phyloP scores from a whole-genome alignment of 768 basidiomycete species.

The Phlebiopsis flavidoalba region DNA sequence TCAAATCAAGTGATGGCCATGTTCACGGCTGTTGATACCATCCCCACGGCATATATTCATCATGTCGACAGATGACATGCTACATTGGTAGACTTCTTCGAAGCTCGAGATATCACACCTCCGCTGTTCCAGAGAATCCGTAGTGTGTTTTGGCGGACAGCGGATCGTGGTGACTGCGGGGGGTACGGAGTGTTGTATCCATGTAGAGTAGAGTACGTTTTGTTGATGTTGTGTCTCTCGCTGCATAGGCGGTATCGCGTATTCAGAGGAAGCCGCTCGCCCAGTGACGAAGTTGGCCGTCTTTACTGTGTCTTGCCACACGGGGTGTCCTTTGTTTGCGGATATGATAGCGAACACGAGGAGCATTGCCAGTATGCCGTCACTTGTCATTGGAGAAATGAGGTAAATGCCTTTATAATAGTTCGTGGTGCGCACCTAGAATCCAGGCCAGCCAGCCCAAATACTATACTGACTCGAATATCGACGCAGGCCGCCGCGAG shows the following conservation, averaged over 20 bases:
- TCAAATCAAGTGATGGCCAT: too few relatives aligned
- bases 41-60: not conserved
- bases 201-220: not conserved
- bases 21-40: too few relatives aligned
- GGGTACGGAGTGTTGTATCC: not conserved
- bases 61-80: not conserved
- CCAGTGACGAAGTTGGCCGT: not conserved
- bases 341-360: constrained; percentile 3
- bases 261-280: not conserved
- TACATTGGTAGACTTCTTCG: not conserved
- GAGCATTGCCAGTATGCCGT: constrained; percentile 3
- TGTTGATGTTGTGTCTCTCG: not conserved
- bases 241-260: not conserved
- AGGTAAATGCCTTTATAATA: not conserved
- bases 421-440: not conserved
- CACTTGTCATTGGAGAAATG: not conserved
- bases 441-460: constrained; percentile 7
- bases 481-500: constrained; percentile 20
- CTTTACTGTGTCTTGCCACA: constrained; percentile 7
- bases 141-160: not conserved
- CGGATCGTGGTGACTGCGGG: not conserved
- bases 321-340: not conserved
- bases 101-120: not conserved
- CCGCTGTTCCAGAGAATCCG: not conserved
- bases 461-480: not conserved